These are phyloP conservation scores for Thoreauomyces humboldtii DNA, from an alignment of 192 early-diverging fungal genomes.

Conservation along the genomic window DNA sequence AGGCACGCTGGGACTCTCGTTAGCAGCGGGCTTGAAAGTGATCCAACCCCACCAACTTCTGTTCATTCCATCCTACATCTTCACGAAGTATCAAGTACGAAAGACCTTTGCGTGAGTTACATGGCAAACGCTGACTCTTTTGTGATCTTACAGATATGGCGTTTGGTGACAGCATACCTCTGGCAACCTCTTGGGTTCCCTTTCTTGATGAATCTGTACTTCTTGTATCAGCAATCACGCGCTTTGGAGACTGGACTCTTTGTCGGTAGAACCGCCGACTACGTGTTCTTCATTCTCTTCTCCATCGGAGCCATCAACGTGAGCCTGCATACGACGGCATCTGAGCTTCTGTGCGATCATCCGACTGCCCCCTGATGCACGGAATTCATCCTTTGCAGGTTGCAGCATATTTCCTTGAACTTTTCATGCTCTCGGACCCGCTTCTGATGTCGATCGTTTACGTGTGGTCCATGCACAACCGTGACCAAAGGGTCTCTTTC, in stretches of 20 bases:
- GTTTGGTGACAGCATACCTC: constrained; percentile 71
- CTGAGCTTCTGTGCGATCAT: constrained; percentile 2
- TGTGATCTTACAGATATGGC: constrained; percentile 69
- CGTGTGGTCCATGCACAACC: constrained; percentile 70
- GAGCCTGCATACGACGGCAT: constrained; percentile 24
- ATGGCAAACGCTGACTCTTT: too few species aligned
- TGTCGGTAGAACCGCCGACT: constrained; percentile 71
- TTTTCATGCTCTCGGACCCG: constrained; percentile 44
- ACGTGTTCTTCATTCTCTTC: constrained; percentile 72
- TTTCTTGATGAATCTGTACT: constrained; percentile 68
- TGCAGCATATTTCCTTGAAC: constrained; percentile 25
- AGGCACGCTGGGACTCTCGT: constrained; percentile 43
- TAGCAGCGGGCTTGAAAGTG: constrained; percentile 41
- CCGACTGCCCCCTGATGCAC: background rate
- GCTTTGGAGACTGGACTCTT: constrained; percentile 70
- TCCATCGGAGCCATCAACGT: constrained; percentile 48
- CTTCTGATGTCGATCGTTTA: constrained; percentile 67
- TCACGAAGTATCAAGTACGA: constrained; percentile 58
- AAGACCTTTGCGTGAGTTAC: too few species aligned
- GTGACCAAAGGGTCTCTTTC: constrained; percentile 59
- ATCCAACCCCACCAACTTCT: constrained; percentile 37
- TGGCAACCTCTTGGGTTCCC: constrained; percentile 49
- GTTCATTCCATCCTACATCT: constrained; percentile 53
- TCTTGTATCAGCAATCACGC: constrained; percentile 68
- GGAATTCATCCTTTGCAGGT: too few species aligned